These are phyloP conservation scores for Diaporthe citriasiana DNA, from an alignment of 2,329 filamentous ascomycete species.

Conservation along the genomic window DNA sequence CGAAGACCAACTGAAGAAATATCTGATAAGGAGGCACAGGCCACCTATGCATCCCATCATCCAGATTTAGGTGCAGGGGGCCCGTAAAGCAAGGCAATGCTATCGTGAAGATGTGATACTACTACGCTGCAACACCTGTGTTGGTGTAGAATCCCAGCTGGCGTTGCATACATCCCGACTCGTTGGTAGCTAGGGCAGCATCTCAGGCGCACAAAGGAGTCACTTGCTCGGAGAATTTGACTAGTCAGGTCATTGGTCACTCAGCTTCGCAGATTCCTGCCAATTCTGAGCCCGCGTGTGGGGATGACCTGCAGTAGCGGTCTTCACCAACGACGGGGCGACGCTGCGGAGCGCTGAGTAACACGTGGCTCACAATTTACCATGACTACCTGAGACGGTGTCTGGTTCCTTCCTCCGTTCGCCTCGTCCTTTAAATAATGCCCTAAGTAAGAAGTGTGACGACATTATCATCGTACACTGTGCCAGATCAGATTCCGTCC, in stretches of 20 bases:
- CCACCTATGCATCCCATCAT: background rate
- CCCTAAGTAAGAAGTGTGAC: background rate
- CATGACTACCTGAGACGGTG: background rate
- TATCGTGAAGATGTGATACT: background rate
- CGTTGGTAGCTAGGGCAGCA: constrained; percentile 12
- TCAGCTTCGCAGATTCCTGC: constrained; percentile 35
- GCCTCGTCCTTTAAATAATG: background rate
- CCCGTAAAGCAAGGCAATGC: background rate
- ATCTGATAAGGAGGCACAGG: background rate
- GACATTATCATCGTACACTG: background rate
- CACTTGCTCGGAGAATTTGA: background rate
- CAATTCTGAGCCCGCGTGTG: constrained; percentile 1
- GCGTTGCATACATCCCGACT: constrained; percentile 4
- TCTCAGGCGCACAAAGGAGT: background rate
- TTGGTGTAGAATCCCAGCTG: background rate
- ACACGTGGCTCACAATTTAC: background rate
- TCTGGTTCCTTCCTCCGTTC: background rate
- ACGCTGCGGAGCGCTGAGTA: constrained; percentile 17
- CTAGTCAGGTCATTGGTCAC: background rate
- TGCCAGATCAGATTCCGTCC: background rate
- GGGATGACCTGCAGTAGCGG: constrained; percentile 28
- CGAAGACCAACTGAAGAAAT: background rate
- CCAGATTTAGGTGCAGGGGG: background rate
- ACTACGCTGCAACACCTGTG: background rate
- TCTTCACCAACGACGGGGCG: background rate